A percentile compares a stretch with the other conserved stretches of the same genome.
Conservation (phyloP, 2,329 filamentous ascomycete genomes). For the Aphanoascus verrucosus region DNA sequence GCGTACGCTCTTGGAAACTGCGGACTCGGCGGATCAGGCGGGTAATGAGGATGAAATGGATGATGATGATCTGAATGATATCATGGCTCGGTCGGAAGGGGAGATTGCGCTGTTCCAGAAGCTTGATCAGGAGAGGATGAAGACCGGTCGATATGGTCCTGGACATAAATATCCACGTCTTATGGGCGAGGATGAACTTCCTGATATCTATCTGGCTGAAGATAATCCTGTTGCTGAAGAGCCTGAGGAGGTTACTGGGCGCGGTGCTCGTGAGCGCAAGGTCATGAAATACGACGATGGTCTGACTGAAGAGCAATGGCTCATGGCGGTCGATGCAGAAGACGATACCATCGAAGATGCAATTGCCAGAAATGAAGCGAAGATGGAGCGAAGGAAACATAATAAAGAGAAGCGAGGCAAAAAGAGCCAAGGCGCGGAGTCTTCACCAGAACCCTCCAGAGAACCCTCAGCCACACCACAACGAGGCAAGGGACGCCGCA, state of each 20-base stretch:
- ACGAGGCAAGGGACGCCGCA: conserved; percentile 62
- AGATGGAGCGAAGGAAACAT: conserved; percentile 64
- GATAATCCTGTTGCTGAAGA: conserved; percentile 72
- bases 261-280: conserved; percentile 88
- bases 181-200: conserved; percentile 76
- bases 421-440: conserved; percentile 42
- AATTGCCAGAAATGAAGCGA: conserved; percentile 76
- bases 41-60: conserved; percentile 96
- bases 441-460: conserved; percentile 66
- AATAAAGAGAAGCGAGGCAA: conserved; percentile 59
- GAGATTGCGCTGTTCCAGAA: conserved; percentile 70
- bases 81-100: conserved; percentile 77
- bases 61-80: conserved; percentile 90
- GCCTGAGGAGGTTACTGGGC: conserved; percentile 65
- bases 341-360: conserved; percentile 91
- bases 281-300: conserved; percentile 94
- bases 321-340: conserved; percentile 93
- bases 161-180: conserved; percentile 61
- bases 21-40: conserved; percentile 55
- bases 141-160: conserved; percentile 60
- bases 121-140: conserved; percentile 65
- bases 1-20: conserved; percentile 78
- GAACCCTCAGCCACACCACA: conserved; percentile 75
- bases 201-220: conserved; percentile 86
- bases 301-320: conserved; percentile 96